Evolutionary conservation across 202 grass and related monocot genomes (phyloP), one percentile per base, ranked within the genome.

Genomic region (Saccharum hybrid): DNA sequence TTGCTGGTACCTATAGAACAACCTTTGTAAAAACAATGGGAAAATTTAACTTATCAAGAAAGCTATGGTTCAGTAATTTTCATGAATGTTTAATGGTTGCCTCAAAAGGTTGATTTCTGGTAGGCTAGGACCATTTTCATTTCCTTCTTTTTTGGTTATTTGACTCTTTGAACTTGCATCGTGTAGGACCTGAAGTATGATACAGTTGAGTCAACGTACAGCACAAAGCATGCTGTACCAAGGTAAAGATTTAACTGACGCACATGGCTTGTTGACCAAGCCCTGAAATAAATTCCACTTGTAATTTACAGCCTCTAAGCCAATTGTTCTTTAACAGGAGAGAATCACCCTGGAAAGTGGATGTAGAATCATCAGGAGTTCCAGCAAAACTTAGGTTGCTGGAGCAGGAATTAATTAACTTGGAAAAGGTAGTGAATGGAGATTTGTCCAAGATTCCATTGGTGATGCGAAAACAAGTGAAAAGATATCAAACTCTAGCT

Each of bases 321-420:
- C 57, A 52, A 66, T 49, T 54, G 18, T 68, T 80, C 11, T 59
- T 76, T 63, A 75, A 80, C 79, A 99, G 94, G 91, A 92, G 96
- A 89, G 96, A 99, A 75, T 92, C 88, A 67, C 96, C 96, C 63
- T 99, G 96, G 96, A 99, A 94, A 76, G 88, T 90, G 39, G 91
- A 94, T 74, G 73, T 92, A 48, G 96, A 96, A 86, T 90, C 93
- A 8, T 96, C 96, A 87, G 88, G 93, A 77, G 85, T 99, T 80
- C 91, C 93, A 72, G 83, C 75, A 72, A 99, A 99, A 80, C 89
- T 99, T 68, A 93, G 80, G 63, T 81, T 89, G 76, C 91, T 99
- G 38, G 96, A 99, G 62, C 89, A 96, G 61, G 96, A 96, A 81
- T 76, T 96, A 85, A 45, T 88, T 74, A 94, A 99, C 78, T 76